phyloP scores from a whole-genome alignment of 164 flowering plant genomes.

The Kingdonia uniflora region DNA sequence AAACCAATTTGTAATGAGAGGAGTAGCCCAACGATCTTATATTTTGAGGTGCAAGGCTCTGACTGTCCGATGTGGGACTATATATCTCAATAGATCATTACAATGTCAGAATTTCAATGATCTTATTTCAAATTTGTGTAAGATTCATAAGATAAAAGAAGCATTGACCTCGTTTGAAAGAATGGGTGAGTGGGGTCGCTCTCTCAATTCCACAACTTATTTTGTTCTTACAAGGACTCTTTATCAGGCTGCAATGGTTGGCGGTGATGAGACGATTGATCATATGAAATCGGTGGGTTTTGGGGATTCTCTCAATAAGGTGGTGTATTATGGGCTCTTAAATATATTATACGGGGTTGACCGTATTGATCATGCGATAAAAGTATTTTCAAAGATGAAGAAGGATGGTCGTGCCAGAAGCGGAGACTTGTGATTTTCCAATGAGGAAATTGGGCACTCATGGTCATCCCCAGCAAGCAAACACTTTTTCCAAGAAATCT shows the following conservation, averaged over 20 bases:
- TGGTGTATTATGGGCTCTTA: slow-evolving; percentile 60
- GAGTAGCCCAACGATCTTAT: too few species aligned
- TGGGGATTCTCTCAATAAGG: slow-evolving; percentile 44
- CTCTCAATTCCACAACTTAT: slow-evolving; percentile 51
- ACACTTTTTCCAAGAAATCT: slow-evolving; percentile 46
- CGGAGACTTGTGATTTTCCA: slow-evolving; percentile 66
- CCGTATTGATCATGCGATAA: slow-evolving; percentile 86
- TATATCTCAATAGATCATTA: too few species aligned
- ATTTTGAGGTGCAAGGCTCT: too few species aligned
- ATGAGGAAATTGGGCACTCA: slow-evolving; percentile 63
- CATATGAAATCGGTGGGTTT: slow-evolving; percentile 78
- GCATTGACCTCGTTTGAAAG: slow-evolving; percentile 57
- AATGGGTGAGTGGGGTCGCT: slow-evolving; percentile 92
- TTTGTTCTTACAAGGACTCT: slow-evolving; percentile 58
- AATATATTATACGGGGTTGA: slow-evolving; percentile 89
- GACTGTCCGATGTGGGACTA: too few species aligned
- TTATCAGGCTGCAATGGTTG: slow-evolving; percentile 91
- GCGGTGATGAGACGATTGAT: slow-evolving; percentile 93
- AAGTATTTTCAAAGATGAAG: slow-evolving; percentile 75
- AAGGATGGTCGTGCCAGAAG: slow-evolving; percentile 63
- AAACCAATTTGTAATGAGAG: too few species aligned
- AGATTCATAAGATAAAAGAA: slow-evolving; percentile 66
- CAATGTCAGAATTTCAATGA: slow-evolving; percentile 88
- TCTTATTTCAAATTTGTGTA: slow-evolving; percentile 62
- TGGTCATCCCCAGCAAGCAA: slow-evolving; percentile 53